Base-by-base conservation (phyloP, 495 filamentous ascomycete species). In the Penicillium samsonianum region DNA sequence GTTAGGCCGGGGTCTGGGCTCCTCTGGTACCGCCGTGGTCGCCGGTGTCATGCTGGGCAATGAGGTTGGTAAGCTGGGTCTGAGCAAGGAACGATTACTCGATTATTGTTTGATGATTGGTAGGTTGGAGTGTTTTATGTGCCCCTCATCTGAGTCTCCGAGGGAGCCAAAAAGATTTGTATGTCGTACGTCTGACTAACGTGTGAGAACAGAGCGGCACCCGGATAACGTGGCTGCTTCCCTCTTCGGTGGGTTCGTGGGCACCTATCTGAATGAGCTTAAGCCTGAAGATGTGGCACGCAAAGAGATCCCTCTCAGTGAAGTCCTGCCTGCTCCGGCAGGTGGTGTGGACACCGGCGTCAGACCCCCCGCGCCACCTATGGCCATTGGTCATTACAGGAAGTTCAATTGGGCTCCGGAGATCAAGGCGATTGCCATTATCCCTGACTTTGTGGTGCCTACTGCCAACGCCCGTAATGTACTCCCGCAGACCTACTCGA, bases 181-280 rank as follows among this genome's bases (percentile, higher is more conserved):
- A 48, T 44, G 12, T 11, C 47, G 17, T 62, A 43, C 53, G 59
- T 61, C 33, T 22, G 4, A 53, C 60, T 67, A 50, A 63, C 49
- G 41, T 11, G 50, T 42, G 46, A 31, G 23, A 50, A 43, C 64
- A 82, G 93, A 98, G 73, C 86, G 93, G 26, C 94, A 98, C 73
- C 94, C 94, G 4, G 94, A 98, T 76, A 98, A 98, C 63, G 90
- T 98, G 31, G 95, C 90, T 57, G 94, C 94, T 1, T 91, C 93
- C 1, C 82, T 96, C 26, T 96, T 92, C 67, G 94, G 94, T 44
- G 94, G 94, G n/a, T 96, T 98, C 67, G 90, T 97, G 16, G 94
- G 94, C 28, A 95, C 91, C 9, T 97, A 97, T 62, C 81, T 97
- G 44, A 95, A 91, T 72, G 91, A 95, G 53, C 81, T 98, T 53